A percentile compares a stretch with the other conserved stretches of the same genome.
Conservation (phyloP, 164 flowering plant genomes). For the Aristolochia fimbriata region DNA sequence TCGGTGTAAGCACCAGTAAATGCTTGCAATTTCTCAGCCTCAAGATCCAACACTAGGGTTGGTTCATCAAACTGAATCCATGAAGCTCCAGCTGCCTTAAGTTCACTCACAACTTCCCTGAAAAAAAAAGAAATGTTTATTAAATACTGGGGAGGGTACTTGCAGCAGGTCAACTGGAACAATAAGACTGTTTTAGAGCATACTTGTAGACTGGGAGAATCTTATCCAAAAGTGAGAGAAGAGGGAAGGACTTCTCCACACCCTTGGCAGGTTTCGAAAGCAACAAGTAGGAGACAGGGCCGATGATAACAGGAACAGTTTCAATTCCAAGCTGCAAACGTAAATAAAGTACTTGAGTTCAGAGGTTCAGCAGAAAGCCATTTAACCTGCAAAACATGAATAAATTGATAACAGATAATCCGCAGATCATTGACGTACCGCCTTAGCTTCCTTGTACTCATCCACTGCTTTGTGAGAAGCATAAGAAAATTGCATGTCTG, state of each 20-base stretch:
- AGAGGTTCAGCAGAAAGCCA: too few species aligned
- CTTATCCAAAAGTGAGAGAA: conserved; percentile 58
- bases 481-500: conserved; percentile 64
- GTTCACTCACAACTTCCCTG: conserved; percentile 58
- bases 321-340: conserved; percentile 61
- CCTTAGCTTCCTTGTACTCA: conserved; percentile 87
- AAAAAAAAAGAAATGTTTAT: background rate
- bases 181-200: conserved; percentile 7
- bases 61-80: conserved; percentile 80
- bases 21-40: conserved; percentile 47
- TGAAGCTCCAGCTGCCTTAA: conserved; percentile 65
- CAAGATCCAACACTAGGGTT: conserved; percentile 41
- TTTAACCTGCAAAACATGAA: background rate
- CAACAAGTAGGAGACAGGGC: conserved; percentile 77
- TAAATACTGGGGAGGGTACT: background rate
- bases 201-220: conserved; percentile 76
- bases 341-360: too few species aligned
- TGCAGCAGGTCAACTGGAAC: background rate
- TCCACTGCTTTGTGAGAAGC: conserved; percentile 85
- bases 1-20: conserved; percentile 49
- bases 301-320: conserved; percentile 71
- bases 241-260: conserved; percentile 57
- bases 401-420: background rate
- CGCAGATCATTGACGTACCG: conserved; percentile 29
- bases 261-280: conserved; percentile 84